Conservation (phyloP, 441 rosid genomes). For the Arabidopsis lyrata region DNA sequence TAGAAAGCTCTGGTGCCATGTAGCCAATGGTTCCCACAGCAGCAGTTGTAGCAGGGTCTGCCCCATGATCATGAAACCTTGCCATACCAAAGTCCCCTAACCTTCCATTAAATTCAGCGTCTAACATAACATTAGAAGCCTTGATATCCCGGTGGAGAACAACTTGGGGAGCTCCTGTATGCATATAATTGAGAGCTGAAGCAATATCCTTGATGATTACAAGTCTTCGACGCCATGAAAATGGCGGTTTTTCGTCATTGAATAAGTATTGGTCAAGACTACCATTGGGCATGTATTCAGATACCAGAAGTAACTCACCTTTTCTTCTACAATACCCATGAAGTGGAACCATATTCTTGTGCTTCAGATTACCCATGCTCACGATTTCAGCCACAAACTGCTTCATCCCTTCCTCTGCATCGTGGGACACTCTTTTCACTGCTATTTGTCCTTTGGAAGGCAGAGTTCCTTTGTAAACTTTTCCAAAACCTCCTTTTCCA, state of each 20-base stretch:
- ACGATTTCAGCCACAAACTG: too few relatives aligned
- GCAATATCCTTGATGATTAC: constrained; percentile 52
- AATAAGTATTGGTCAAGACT: constrained; percentile 40
- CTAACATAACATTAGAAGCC: constrained; percentile 61
- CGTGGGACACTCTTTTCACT: too few relatives aligned
- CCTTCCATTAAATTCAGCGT: constrained; percentile 52
- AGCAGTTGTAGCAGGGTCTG: constrained; percentile 46
- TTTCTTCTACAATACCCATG: too few relatives aligned
- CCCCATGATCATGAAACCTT: constrained; percentile 52
- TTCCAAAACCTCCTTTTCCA: too few relatives aligned
- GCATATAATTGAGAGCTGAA: constrained; percentile 61
- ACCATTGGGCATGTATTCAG: constrained; percentile 42
- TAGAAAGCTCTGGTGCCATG: constrained; percentile 65
- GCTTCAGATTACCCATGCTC: too few relatives aligned
- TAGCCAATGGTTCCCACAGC: constrained; percentile 65
- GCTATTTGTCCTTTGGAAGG: too few relatives aligned
- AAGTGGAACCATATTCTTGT: too few relatives aligned
- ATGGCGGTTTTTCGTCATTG: constrained; percentile 20
- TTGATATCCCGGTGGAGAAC: constrained; percentile 71
- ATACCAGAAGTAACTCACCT: constrained; percentile 42
- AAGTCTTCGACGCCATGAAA: constrained; percentile 39
- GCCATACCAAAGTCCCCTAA: constrained; percentile 78
- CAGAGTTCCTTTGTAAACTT: too few relatives aligned
- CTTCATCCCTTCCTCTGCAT: too few relatives aligned
- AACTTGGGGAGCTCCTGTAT: constrained; percentile 58